Percentiles rank a stretch among this genome's conserved stretches.
These are phyloP conservation scores for Pleurotus djamor DNA, from an alignment of 768 basidiomycete species.

Conservation along the genomic window DNA sequence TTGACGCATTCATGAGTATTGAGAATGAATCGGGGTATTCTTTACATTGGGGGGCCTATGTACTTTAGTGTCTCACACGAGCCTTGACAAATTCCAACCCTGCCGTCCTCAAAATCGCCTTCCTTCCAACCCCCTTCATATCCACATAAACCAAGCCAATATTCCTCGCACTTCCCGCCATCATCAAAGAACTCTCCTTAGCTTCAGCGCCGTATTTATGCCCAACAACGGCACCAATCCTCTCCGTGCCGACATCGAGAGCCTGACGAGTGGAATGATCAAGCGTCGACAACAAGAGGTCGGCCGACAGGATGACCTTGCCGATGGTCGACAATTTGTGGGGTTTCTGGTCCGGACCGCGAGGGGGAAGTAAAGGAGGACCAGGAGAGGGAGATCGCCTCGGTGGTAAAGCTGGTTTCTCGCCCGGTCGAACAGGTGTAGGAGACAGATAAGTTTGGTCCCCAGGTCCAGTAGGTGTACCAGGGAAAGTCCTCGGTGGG, in stretches of 20 bases:
- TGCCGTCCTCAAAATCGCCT: slow-evolving; percentile 63
- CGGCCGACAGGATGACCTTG: slow-evolving; percentile 58
- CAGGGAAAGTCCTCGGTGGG: slow-evolving; percentile 6
- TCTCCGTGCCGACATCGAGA: slow-evolving; percentile 46
- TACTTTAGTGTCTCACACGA: slow-evolving; percentile 14
- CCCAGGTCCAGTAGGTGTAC: slow-evolving; percentile 15
- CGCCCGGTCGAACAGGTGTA: neutral
- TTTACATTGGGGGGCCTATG: neutral
- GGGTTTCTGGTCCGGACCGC: slow-evolving; percentile 23
- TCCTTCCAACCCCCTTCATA: slow-evolving; percentile 66
- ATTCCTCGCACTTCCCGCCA: slow-evolving; percentile 68
- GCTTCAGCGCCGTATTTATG: slow-evolving; percentile 72
- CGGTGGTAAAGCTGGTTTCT: slow-evolving; percentile 18
- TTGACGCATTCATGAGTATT: neutral
- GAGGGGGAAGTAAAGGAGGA: slow-evolving; percentile 22
- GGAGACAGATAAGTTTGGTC: slow-evolving; percentile 2
- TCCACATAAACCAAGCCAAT: slow-evolving; percentile 78
- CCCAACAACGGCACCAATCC: slow-evolving; percentile 46
- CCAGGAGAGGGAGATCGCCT: slow-evolving; percentile 11
- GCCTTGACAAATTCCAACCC: slow-evolving; percentile 58
- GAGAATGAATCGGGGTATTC: neutral
- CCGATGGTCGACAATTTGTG: slow-evolving; percentile 37
- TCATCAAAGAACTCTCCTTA: slow-evolving; percentile 52
- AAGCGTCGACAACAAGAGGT: slow-evolving; percentile 62
- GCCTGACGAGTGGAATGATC: slow-evolving; percentile 56